Percentiles rank a stretch among this genome's conserved stretches.
These are phyloP conservation scores for Ogataea henricii DNA, from an alignment of 805 yeast genomes.

Conservation along the genomic window DNA sequence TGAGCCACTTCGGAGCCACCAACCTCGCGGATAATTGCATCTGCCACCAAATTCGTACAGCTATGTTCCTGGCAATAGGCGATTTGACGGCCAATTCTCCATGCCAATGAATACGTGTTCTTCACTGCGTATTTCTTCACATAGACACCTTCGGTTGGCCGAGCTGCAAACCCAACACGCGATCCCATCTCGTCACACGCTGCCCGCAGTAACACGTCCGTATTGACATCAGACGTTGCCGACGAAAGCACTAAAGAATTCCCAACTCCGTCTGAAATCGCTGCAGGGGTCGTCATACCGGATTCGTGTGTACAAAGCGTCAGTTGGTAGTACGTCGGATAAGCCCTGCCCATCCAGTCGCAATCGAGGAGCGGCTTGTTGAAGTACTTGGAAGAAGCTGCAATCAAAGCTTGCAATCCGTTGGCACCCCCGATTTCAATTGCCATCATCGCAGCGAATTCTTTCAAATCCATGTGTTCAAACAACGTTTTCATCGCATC, in stretches of 20 bases:
- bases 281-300: slow-evolving; percentile 19
- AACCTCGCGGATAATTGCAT: slow-evolving; percentile 38
- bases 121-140: slow-evolving; percentile 20
- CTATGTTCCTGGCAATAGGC: slow-evolving; percentile 36
- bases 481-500: slow-evolving; percentile 33
- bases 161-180: slow-evolving; percentile 38
- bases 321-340: slow-evolving; percentile 45
- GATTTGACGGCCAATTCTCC: slow-evolving; percentile 50
- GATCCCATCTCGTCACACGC: slow-evolving; percentile 43
- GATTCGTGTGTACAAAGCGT: slow-evolving; percentile 33
- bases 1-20: slow-evolving; percentile 34
- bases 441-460: slow-evolving; percentile 37
- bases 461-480: slow-evolving; percentile 23
- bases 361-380: slow-evolving; percentile 37
- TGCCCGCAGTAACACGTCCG: slow-evolving; percentile 43
- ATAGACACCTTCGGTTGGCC: slow-evolving; percentile 19
- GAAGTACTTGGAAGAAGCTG: slow-evolving; percentile 20
- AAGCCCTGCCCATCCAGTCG: slow-evolving; percentile 51
- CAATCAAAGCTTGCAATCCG: slow-evolving; percentile 36
- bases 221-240: slow-evolving; percentile 33
- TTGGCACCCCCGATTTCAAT: slow-evolving; percentile 48
- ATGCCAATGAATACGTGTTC: slow-evolving; percentile 40
- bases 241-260: slow-evolving; percentile 36
- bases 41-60: slow-evolving; percentile 36
- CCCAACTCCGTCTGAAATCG: slow-evolving; percentile 41